Evolutionary conservation across 176 grass and related monocot species (phyloP).

Genomic region (Oryza longistaminata): DNA sequence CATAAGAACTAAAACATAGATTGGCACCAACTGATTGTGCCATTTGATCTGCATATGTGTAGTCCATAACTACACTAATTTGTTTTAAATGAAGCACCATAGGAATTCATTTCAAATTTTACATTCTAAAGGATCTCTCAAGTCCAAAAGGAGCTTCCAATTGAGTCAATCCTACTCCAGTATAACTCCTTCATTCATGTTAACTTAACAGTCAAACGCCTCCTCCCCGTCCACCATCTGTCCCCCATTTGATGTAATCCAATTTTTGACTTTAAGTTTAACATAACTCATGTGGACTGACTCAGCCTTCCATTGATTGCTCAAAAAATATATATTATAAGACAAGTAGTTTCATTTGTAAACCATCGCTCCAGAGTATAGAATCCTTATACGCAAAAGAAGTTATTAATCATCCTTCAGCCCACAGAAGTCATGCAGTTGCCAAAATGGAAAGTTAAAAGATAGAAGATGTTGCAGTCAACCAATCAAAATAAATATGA

Average conservation of each 20-base stretch:
- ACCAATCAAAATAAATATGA: constrained; percentile 27
- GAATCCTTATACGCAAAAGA: neutral
- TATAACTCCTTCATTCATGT: neutral
- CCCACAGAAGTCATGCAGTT: neutral
- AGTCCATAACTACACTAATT: constrained; percentile 12
- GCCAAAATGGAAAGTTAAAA: constrained; percentile 15
- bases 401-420: constrained; percentile 13
- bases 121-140: constrained; percentile 14
- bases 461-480: neutral
- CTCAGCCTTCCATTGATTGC: neutral
- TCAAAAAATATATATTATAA: neutral
- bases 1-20: constrained; percentile 11
- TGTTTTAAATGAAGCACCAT: constrained; percentile 4
- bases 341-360: neutral
- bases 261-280: neutral
- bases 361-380: neutral
- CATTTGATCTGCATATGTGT: neutral
- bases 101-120: constrained; percentile 9
- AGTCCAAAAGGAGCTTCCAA: neutral
- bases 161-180: neutral
- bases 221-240: neutral
- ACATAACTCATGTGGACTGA: neutral
- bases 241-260: neutral
- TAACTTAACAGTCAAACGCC: neutral
- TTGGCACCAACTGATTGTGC: neutral